These are phyloP conservation scores for Hylodesmum podocarpum DNA, from an alignment of 306 rosid genomes.

Conservation along the genomic window DNA sequence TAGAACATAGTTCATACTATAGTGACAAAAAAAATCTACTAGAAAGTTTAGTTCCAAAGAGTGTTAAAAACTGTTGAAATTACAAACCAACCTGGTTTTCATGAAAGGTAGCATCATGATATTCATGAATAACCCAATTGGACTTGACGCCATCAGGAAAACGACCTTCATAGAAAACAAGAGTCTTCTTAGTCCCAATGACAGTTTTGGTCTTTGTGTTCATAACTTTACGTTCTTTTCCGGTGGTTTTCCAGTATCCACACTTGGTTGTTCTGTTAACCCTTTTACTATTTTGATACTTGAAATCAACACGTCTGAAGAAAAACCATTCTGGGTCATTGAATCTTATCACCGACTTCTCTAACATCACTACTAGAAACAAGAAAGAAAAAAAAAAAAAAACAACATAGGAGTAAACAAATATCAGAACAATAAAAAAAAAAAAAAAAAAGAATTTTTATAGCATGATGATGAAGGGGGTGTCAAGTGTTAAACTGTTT, in stretches of 20 bases:
- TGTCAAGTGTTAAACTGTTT: background rate
- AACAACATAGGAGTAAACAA: background rate
- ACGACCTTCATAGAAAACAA: slow-evolving; percentile 49
- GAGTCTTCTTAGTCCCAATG: slow-evolving; percentile 65
- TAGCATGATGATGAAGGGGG: background rate
- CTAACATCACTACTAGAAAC: slow-evolving; percentile 21
- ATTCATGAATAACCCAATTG: slow-evolving; percentile 74
- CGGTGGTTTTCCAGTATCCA: slow-evolving; percentile 80
- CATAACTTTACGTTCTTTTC: slow-evolving; percentile 39
- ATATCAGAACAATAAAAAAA: background rate
- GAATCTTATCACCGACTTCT: slow-evolving; percentile 1
- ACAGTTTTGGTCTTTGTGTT: background rate
- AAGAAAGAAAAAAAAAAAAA: background rate
- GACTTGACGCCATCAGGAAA: slow-evolving; percentile 24
- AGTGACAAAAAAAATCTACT: background rate
- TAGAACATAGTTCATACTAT: background rate
- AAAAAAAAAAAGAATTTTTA: background rate
- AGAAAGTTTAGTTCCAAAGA: background rate
- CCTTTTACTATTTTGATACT: slow-evolving; percentile 32
- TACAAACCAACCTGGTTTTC: slow-evolving; percentile 38
- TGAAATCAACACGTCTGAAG: slow-evolving; percentile 41
- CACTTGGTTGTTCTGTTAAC: slow-evolving; percentile 36
- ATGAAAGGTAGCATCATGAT: slow-evolving; percentile 27
- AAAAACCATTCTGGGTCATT: slow-evolving; percentile 60
- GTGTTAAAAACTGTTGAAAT: background rate